Evolutionary conservation across 2,329 filamentous ascomycete species (phyloP).

Genomic region (Rugonectria rugulosa): DNA sequence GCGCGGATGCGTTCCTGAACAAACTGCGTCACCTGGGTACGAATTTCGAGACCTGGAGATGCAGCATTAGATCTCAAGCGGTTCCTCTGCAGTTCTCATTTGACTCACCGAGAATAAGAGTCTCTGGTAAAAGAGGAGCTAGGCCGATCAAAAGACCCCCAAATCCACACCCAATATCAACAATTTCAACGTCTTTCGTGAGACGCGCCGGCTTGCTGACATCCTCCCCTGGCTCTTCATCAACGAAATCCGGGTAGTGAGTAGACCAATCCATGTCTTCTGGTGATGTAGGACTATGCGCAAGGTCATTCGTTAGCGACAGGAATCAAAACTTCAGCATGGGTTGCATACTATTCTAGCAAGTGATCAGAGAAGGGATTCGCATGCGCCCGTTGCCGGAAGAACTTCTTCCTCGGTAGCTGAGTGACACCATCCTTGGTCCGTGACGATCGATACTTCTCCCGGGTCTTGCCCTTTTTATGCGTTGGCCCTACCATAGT

Average conservation of each 20-base stretch:
- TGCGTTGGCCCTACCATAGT: slow-evolving; percentile 44
- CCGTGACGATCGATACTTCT: slow-evolving; percentile 67
- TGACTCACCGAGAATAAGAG: slow-evolving; percentile 77
- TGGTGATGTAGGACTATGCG: slow-evolving; percentile 75
- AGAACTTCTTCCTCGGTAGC: slow-evolving; percentile 94
- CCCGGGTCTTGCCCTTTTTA: slow-evolving; percentile 72
- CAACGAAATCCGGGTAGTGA: slow-evolving; percentile 79
- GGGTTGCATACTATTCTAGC: slow-evolving; percentile 75
- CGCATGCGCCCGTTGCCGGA: slow-evolving; percentile 93
- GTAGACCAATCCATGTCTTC: slow-evolving; percentile 89
- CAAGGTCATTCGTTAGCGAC: slow-evolving; percentile 20
- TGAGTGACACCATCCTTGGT: slow-evolving; percentile 61
- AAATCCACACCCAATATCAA: slow-evolving; percentile 97
- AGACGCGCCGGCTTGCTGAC: slow-evolving; percentile 38
- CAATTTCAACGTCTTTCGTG: slow-evolving; percentile 80
- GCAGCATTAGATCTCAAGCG: too few species aligned
- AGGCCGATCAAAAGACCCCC: slow-evolving; percentile 89
- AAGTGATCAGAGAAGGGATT: slow-evolving; percentile 97
- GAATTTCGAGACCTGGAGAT: slow-evolving; percentile 96
- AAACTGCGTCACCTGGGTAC: slow-evolving; percentile 87
- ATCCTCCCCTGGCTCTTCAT: slow-evolving; percentile 43
- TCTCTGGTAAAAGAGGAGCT: slow-evolving; percentile 80
- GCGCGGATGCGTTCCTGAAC: slow-evolving; percentile 88
- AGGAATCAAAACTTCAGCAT: slow-evolving; percentile 4
- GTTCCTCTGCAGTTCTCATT: too few species aligned